phyloP scores from a whole-genome alignment of 495 filamentous ascomycete genomes.

The Endocarpon pusillum region DNA sequence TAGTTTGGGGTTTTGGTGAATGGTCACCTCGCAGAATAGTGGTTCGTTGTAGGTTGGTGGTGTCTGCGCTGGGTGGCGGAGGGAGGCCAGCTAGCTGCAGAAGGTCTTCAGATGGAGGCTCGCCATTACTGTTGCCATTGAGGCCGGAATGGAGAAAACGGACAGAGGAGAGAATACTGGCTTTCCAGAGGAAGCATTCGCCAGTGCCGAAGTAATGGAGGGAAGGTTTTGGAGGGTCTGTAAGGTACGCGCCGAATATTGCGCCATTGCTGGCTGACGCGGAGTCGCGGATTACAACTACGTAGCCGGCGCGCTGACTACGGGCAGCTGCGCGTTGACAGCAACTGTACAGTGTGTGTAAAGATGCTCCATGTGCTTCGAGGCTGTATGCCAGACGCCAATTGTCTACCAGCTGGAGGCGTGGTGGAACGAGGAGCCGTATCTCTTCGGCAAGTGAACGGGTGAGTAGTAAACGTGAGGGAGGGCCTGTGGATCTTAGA shows the following conservation, averaged over 20 bases:
- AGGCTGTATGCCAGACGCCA: conserved; percentile 81
- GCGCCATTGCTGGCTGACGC: conserved; percentile 23
- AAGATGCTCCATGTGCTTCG: conserved; percentile 80
- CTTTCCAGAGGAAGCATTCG: conserved; percentile 96
- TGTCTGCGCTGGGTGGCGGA: conserved; percentile 61
- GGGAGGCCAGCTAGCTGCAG: conserved; percentile 25
- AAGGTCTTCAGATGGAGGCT: not conserved
- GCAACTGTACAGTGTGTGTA: conserved; percentile 73
- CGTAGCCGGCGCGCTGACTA: conserved; percentile 63
- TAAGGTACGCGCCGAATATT: conserved; percentile 89
- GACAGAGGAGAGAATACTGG: conserved; percentile 37
- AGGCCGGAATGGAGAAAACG: conserved; percentile 32
- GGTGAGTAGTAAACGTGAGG: conserved; percentile 37
- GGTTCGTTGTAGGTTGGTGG: conserved; percentile 48
- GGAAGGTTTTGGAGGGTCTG: conserved; percentile 63
- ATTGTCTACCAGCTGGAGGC: conserved; percentile 69
- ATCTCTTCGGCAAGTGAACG: conserved; percentile 81
- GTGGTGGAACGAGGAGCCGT: conserved; percentile 66
- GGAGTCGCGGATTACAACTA: conserved; percentile 67
- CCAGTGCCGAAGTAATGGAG: conserved; percentile 86
- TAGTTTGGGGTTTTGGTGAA: conserved; percentile 2
- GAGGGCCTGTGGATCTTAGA: conserved; percentile 20
- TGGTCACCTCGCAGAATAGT: conserved; percentile 40
- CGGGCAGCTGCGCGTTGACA: conserved; percentile 39
- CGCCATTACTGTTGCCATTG: conserved; percentile 5